Conservation (phyloP, 2,329 filamentous ascomycete genomes). For the Xylariomycetidae sp. region DNA sequence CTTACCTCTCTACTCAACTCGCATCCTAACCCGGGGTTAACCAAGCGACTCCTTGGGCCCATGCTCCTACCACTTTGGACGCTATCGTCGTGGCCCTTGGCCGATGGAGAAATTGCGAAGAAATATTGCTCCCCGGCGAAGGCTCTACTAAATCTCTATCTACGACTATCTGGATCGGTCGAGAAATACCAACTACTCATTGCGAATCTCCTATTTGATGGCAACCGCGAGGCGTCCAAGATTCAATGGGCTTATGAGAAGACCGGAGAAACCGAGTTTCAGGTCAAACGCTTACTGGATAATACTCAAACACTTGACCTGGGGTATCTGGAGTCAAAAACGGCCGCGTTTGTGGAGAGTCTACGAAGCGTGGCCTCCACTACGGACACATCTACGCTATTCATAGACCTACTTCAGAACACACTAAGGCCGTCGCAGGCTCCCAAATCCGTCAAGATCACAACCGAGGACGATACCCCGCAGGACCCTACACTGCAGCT, state of each 20-base stretch:
- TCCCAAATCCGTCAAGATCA: slow-evolving; percentile 20
- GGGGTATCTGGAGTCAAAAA: slow-evolving; percentile 43
- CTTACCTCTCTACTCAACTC: slow-evolving; percentile 54
- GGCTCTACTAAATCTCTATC: slow-evolving; percentile 50
- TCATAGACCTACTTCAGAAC: slow-evolving; percentile 52
- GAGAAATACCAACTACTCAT: slow-evolving; percentile 47
- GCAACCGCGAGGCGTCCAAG: slow-evolving; percentile 31
- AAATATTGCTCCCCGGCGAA: slow-evolving; percentile 41
- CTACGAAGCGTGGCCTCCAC: slow-evolving; percentile 47
- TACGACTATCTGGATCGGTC: slow-evolving; percentile 50
- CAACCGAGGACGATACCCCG: slow-evolving; percentile 25
- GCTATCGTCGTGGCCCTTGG: slow-evolving; percentile 46
- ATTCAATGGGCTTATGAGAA: slow-evolving; percentile 49
- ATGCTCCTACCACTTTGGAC: slow-evolving; percentile 61
- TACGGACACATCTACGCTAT: slow-evolving; percentile 55
- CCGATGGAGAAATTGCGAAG: slow-evolving; percentile 29
- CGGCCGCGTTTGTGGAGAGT: slow-evolving; percentile 43
- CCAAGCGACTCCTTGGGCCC: slow-evolving; percentile 55
- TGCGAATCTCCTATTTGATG: slow-evolving; percentile 51
- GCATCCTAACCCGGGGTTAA: slow-evolving; percentile 62
- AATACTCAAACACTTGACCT: slow-evolving; percentile 30
- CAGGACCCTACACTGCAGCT: slow-evolving; percentile 44
- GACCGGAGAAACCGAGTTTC: slow-evolving; percentile 42
- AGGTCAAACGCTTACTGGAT: slow-evolving; percentile 37
- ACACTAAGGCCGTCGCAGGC: slow-evolving; percentile 44